A percentile compares a stretch with the other conserved stretches of the same genome.
Conservation (phyloP, 257 asterid genomes). For the Penstemon eatonii region DNA sequence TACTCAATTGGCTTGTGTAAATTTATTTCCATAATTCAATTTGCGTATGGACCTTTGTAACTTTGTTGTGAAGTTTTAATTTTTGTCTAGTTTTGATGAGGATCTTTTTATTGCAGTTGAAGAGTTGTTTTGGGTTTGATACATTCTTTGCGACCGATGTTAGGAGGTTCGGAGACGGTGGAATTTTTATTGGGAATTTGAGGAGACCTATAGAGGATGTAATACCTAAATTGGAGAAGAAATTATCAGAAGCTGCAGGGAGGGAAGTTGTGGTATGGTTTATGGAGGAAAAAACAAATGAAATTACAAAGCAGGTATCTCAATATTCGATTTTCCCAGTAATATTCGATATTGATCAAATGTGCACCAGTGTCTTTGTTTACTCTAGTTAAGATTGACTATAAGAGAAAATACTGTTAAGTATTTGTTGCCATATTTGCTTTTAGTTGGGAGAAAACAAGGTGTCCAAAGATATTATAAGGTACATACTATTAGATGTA, state of each 20-base stretch:
- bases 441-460: not conserved
- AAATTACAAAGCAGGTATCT: constrained; percentile 77
- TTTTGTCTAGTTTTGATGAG: constrained; percentile 13
- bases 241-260: constrained; percentile 85
- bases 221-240: constrained; percentile 82
- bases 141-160: constrained; percentile 84
- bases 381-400: too few species aligned
- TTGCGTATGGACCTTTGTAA: not conserved
- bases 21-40: not conserved
- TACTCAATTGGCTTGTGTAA: not conserved
- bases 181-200: constrained; percentile 81
- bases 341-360: not conserved
- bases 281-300: constrained; percentile 80
- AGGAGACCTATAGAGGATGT: constrained; percentile 83
- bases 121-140: constrained; percentile 84
- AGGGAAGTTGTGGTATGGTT: constrained; percentile 89
- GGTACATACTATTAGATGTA: not conserved
- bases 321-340: too few species aligned
- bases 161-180: constrained; percentile 95
- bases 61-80: constrained; percentile 1
- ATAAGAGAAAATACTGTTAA: not conserved
- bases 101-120: constrained; percentile 55
- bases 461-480: not conserved
- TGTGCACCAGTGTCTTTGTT: not conserved
- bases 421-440: not conserved